A percentile compares a stretch with the other conserved stretches of the same genome.
phyloP scores from a whole-genome alignment of 371 early-diverging fungal species.

The Apophysomyces trapeziformis region DNA sequence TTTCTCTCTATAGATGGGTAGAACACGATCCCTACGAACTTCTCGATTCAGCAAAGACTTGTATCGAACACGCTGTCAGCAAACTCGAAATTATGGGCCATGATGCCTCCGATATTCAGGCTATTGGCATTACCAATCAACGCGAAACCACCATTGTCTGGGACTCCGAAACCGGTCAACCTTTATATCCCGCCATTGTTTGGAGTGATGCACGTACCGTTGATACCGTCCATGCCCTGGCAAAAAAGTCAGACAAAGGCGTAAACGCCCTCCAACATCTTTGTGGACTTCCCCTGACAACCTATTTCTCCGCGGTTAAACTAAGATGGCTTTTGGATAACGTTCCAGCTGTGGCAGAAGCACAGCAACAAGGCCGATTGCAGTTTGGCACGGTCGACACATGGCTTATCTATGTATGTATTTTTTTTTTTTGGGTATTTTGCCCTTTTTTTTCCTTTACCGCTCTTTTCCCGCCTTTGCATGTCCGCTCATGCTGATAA shows the following conservation, averaged over 20 bases:
- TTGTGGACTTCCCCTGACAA: slow-evolving; percentile 92
- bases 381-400: slow-evolving; percentile 93
- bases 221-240: slow-evolving; percentile 69
- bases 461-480: slow-evolving; percentile 54
- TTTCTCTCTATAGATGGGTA: slow-evolving; percentile 69
- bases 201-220: slow-evolving; percentile 94
- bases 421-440: not conserved
- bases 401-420: slow-evolving; percentile 67
- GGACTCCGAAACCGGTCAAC: slow-evolving; percentile 83
- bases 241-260: slow-evolving; percentile 47
- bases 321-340: slow-evolving; percentile 92
- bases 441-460: slow-evolving; percentile 52
- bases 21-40: slow-evolving; percentile 90
- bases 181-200: slow-evolving; percentile 90
- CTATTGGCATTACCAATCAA: slow-evolving; percentile 95
- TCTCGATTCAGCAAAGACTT: slow-evolving; percentile 69
- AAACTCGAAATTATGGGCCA: slow-evolving; percentile 72
- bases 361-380: slow-evolving; percentile 32
- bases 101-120: slow-evolving; percentile 66
- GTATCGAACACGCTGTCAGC: slow-evolving; percentile 71
- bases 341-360: slow-evolving; percentile 64
- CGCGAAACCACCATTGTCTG: slow-evolving; percentile 94
- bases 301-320: slow-evolving; percentile 95
- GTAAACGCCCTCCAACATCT: slow-evolving; percentile 53
- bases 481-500: slow-evolving; percentile 10